Base-by-base conservation (phyloP, 331 rosid species). In the Pyrus hybrid region DNA sequence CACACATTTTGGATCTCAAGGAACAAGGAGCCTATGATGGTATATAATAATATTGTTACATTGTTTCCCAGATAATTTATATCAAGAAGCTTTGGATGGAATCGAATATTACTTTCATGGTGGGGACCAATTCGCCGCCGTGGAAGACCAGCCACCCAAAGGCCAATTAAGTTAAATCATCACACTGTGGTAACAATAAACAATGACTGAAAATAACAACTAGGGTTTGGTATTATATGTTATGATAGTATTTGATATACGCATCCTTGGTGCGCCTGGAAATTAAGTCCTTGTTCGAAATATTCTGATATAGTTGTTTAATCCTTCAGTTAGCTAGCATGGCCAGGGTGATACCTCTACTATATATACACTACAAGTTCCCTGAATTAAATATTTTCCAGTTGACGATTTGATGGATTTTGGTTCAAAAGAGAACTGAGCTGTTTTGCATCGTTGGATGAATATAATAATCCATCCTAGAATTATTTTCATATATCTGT, bases 81-180 rank as follows among this genome's bases (percentile, higher is more conserved):
- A 6, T 71, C 33, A 13, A 6, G 53, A 56, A 71, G 53, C 6
- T 66, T 64, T 10, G 51, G 9, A 56, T 70, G 26, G 62, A 70
- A 51, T 70, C 14, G 47, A 70, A 14, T 51, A 51, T 70, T 28
- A 49, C 28, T 7, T 70, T 51, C 63, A 51, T 51, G n/a, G 74
- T 30, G 10, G 74, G 74, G 75, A 6, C 63, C 21, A 20, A 51
- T 30, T 29, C 33, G 75, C 75, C 74, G 74, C 74, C 74, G 63
- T 70, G 29, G 63, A 54, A 71, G 75, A 32, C 75, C 75, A 30
- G 13, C 57, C 49, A 71, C 51, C 32, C 53, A n/a, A 21, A 21
- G 25, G 28, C 28, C 63, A 8, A 29, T 41, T 41, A 41, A 41
- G 5, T 13, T 71, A 6, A 2, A 71, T 20, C 35, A 53, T 53